Evolutionary conservation across 495 filamentous ascomycete species (phyloP).

Genomic region (Talaromyces adpressus): DNA sequence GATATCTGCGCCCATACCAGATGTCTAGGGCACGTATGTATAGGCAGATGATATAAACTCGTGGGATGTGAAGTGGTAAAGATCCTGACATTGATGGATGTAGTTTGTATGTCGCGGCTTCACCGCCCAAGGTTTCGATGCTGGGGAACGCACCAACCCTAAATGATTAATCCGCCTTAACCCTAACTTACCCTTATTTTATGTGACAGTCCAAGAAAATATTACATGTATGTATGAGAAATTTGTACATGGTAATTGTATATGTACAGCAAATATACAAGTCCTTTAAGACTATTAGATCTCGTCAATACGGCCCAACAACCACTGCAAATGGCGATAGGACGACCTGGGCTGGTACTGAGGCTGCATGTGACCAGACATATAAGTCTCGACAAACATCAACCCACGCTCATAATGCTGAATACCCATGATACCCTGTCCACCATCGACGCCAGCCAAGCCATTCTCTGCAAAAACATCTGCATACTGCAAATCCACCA

Average conservation of each 20-base stretch:
- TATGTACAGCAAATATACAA: not conserved
- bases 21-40: too few relatives aligned
- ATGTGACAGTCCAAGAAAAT: not conserved
- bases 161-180: not conserved
- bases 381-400: constrained; percentile 56
- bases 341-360: constrained; percentile 56
- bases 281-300: constrained; percentile 11
- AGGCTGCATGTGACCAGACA: constrained; percentile 61
- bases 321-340: constrained; percentile 64
- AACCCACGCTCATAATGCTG: constrained; percentile 64
- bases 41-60: too few relatives aligned
- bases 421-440: constrained; percentile 55
- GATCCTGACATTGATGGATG: not conserved
- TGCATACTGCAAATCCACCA: constrained; percentile 28
- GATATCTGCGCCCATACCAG: too few relatives aligned
- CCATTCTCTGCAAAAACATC: constrained; percentile 26
- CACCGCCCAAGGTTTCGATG: too few relatives aligned
- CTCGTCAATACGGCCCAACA: constrained; percentile 51
- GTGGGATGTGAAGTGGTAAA: too few relatives aligned
- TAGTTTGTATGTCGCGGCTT: not conserved
- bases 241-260: not conserved
- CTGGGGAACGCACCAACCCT: too few relatives aligned
- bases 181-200: not conserved
- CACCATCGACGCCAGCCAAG: constrained; percentile 15
- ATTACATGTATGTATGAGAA: not conserved